phyloP scores from a whole-genome alignment of 495 filamentous ascomycete genomes.

The Penicillium mononematosum region DNA sequence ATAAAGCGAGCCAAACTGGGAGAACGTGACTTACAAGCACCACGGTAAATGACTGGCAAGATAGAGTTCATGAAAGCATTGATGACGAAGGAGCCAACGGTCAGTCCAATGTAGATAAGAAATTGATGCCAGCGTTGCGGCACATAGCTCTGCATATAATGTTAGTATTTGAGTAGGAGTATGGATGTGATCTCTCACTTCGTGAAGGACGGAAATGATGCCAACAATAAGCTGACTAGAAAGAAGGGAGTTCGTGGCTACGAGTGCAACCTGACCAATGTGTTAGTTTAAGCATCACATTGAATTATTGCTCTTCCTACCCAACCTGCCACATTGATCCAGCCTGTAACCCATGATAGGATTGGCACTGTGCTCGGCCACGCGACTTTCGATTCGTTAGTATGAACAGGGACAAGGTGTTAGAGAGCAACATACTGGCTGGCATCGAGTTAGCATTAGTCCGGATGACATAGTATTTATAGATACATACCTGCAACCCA shows the following conservation, averaged over 20 bases:
- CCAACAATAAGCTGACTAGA: constrained; percentile 58
- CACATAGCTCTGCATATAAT: constrained; percentile 40
- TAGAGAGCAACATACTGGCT: constrained; percentile 31
- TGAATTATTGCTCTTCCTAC: constrained; percentile 33
- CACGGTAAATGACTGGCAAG: constrained; percentile 62
- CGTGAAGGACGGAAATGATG: constrained; percentile 54
- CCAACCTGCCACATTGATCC: constrained; percentile 73
- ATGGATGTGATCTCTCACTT: constrained; percentile 15
- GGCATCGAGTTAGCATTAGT: constrained; percentile 2
- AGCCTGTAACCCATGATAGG: constrained; percentile 67
- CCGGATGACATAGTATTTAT: neutral
- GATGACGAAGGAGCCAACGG: constrained; percentile 57
- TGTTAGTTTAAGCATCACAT: neutral
- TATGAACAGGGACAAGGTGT: neutral
- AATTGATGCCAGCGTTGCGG: constrained; percentile 67
- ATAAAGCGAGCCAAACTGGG: neutral
- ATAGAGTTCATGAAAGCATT: constrained; percentile 64
- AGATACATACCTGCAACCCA: constrained; percentile 59
- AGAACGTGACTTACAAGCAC: constrained; percentile 30
- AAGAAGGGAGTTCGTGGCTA: constrained; percentile 44
- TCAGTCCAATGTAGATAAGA: constrained; percentile 65
- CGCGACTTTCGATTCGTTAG: constrained; percentile 34
- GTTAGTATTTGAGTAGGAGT: constrained; percentile 1
- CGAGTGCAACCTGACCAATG: constrained; percentile 52
- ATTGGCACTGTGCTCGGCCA: constrained; percentile 58